phyloP scores from a whole-genome alignment of 371 early-diverging fungal species.

The Lichtheimia corymbifera region DNA sequence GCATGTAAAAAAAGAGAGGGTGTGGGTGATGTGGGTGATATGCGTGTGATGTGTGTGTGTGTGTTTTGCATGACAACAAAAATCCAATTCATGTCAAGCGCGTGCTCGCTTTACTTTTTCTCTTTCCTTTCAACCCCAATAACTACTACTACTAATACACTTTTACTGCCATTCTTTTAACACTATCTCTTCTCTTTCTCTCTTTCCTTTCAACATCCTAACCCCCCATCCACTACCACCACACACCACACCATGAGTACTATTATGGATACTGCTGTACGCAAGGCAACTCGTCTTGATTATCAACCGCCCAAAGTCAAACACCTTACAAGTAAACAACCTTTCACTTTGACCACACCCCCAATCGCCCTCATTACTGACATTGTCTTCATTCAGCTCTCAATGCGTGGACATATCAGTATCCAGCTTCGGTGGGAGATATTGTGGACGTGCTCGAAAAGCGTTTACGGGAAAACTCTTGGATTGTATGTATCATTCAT shows the following conservation, averaged over 20 bases:
- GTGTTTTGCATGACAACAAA: too few relatives aligned
- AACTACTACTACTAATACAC: not conserved
- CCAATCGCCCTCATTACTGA: not conserved
- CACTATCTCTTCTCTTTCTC: too few relatives aligned
- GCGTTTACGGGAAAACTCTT: slow-evolving; percentile 69
- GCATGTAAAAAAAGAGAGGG: too few relatives aligned
- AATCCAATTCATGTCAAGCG: too few relatives aligned
- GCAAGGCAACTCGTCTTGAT: slow-evolving; percentile 76
- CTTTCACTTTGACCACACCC: not conserved
- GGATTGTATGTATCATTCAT: slow-evolving; percentile 63
- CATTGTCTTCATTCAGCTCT: slow-evolving; percentile 30
- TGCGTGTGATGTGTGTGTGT: too few relatives aligned
- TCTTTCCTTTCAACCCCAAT: not conserved
- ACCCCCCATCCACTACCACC: not conserved
- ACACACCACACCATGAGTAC: slow-evolving; percentile 6
- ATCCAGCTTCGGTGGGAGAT: slow-evolving; percentile 41
- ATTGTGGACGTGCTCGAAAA: slow-evolving; percentile 62
- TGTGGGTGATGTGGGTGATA: too few relatives aligned
- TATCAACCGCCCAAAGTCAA: slow-evolving; percentile 77
- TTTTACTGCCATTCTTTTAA: too few relatives aligned
- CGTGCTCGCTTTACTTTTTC: slow-evolving; percentile 3
- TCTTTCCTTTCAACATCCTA: slow-evolving; percentile 3
- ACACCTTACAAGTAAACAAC: slow-evolving; percentile 70
- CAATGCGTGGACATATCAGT: slow-evolving; percentile 43
- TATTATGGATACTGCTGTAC: slow-evolving; percentile 70